These are phyloP conservation scores for Rhodotorula diobovata DNA, from an alignment of 768 basidiomycete genomes.

Conservation along the genomic window DNA sequence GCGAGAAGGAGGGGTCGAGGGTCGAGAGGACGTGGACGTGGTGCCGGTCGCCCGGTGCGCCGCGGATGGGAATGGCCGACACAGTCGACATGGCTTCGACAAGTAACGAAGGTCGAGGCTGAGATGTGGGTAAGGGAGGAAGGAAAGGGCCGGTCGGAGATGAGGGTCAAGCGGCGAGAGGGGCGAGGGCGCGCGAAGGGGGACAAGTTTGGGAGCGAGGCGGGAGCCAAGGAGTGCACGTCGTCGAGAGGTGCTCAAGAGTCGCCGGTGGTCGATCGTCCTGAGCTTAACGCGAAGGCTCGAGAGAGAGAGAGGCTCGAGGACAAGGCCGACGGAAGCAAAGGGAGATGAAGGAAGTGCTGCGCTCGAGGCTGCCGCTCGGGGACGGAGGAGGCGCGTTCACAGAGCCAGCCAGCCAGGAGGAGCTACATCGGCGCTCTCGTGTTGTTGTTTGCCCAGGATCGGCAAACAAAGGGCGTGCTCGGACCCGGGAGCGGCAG, in stretches of 20 bases:
- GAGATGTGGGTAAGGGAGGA: background rate
- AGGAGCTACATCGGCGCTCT: no score
- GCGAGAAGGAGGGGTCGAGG: conserved; percentile 29
- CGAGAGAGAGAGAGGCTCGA: background rate
- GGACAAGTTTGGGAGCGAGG: background rate
- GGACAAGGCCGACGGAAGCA: background rate
- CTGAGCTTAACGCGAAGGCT: background rate
- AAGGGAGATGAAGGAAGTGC: background rate
- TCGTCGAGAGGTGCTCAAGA: background rate
- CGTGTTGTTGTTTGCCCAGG: background rate
- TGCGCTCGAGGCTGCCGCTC: background rate
- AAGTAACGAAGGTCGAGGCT: background rate
- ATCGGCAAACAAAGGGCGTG: background rate
- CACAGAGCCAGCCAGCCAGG: no score
- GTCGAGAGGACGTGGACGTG: conserved; percentile 30
- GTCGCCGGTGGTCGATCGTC: background rate
- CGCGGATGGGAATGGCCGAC: background rate
- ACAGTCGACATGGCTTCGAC: conserved; percentile 15
- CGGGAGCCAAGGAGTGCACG: background rate
- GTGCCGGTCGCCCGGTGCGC: background rate
- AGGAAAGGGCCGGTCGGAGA: no score
- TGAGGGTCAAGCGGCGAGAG: background rate
- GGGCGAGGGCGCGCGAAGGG: background rate
- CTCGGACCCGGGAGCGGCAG: no score
- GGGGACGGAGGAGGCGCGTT: background rate